Conservation (phyloP, 75 land plant species). For the Picea glauca region DNA sequence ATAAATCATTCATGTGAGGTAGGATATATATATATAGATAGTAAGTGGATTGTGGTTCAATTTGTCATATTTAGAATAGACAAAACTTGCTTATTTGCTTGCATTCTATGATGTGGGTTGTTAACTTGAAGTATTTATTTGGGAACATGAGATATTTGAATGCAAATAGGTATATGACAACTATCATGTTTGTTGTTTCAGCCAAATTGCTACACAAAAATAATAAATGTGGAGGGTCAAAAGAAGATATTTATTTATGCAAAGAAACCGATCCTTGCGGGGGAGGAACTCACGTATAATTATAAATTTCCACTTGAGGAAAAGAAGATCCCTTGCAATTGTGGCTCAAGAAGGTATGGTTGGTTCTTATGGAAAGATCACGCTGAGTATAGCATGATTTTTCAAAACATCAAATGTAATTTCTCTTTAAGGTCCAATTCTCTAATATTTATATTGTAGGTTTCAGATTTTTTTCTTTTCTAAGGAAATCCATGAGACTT, state of each 20-base stretch:
- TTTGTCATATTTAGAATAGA: neutral
- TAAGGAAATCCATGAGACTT: too few species aligned
- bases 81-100: neutral
- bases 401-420: neutral
- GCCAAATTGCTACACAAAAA: conserved; percentile 98
- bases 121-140: neutral
- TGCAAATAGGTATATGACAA: too few species aligned
- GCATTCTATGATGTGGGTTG: neutral
- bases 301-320: conserved; percentile 97
- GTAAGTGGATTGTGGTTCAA: neutral
- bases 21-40: neutral
- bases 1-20: conserved; percentile 99
- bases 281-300: conserved; percentile 97
- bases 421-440: neutral
- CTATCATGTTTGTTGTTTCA: conserved; percentile 20
- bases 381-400: neutral
- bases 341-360: conserved; percentile 77
- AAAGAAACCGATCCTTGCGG: conserved; percentile 71
- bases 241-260: conserved; percentile 97
- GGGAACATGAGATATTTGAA: too few species aligned
- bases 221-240: conserved; percentile 85
- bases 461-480: neutral
- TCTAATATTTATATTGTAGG: neutral
- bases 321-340: conserved; percentile 91
- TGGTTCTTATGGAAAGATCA: neutral